Evolutionary conservation across 1,139 yeast genomes (phyloP).

Genomic region (Eremothecium coryli): DNA sequence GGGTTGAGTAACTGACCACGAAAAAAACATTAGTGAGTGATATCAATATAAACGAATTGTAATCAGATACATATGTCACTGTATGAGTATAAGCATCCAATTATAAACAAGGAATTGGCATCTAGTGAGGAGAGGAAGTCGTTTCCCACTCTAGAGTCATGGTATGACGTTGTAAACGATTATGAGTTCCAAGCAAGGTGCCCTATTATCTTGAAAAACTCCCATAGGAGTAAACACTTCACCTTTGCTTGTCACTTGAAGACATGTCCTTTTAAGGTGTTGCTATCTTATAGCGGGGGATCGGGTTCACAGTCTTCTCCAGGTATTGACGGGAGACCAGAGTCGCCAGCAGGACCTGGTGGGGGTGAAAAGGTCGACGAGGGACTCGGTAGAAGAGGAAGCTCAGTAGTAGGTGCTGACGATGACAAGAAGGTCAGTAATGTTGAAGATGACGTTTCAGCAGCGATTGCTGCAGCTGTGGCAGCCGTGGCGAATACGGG

Average conservation of each 20-base stretch:
- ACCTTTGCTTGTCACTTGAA: conserved; percentile 31
- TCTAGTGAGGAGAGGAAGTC: conserved; percentile 17
- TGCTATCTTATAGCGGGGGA: conserved; percentile 22
- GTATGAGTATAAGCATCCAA: conserved; percentile 30
- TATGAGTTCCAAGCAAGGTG: conserved; percentile 31
- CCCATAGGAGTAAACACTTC: conserved; percentile 30
- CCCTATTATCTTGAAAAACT: conserved; percentile 30
- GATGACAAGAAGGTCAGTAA: conserved; percentile 8
- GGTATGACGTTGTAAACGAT: conserved; percentile 30
- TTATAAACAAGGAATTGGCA: conserved; percentile 27
- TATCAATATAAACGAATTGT: conserved; percentile 6
- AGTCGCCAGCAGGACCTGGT: conserved; percentile 3
- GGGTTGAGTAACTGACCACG: conserved; percentile 5
- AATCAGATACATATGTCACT: conserved; percentile 17
- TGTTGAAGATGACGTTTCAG: conserved; percentile 17
- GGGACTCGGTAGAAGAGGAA: conserved; percentile 1
- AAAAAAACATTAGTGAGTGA: background rate
- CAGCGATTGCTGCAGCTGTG: conserved; percentile 26
- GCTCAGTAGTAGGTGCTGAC: conserved; percentile 3
- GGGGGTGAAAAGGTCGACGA: conserved; percentile 2
- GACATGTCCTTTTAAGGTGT: conserved; percentile 28
- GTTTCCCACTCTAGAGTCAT: conserved; percentile 26
- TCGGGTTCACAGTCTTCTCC: conserved; percentile 1
- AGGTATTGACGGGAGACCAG: conserved; percentile 1
- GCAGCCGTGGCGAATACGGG: conserved; percentile 16